Conservation (phyloP, 352 stramenopile genomes). For the Stephanocyclus meneghinianus region DNA sequence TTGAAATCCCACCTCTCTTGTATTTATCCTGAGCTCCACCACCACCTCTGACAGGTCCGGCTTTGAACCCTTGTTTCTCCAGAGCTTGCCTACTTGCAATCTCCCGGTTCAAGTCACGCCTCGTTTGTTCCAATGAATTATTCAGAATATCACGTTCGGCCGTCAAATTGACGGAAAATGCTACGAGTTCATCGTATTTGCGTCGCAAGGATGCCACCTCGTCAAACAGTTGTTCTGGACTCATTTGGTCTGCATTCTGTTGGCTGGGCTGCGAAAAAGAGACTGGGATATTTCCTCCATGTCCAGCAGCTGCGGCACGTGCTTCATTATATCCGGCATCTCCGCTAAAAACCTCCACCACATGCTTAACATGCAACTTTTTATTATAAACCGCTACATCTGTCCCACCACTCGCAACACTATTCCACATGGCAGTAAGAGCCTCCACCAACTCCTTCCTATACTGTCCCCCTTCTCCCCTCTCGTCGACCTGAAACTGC, state of each 20-base stretch:
- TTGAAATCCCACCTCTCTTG: conserved; percentile 24
- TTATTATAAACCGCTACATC: conserved; percentile 65
- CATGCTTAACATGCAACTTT: conserved; percentile 78
- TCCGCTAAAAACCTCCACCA: conserved; percentile 38
- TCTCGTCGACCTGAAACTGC: conserved; percentile 44
- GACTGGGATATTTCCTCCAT: not conserved
- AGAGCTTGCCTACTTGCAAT: conserved; percentile 59
- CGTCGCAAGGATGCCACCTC: conserved; percentile 69
- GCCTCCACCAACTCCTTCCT: conserved; percentile 68
- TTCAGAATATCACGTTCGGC: conserved; percentile 83
- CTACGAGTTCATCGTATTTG: conserved; percentile 83
- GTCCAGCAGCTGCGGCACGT: not conserved
- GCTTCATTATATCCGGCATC: conserved; percentile 8
- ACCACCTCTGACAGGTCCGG: not conserved
- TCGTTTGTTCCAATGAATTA: conserved; percentile 83
- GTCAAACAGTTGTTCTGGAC: conserved; percentile 65
- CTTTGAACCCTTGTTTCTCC: conserved; percentile 57
- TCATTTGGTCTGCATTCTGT: conserved; percentile 63
- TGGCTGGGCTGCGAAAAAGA: conserved; percentile 4
- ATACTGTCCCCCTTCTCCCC: conserved; percentile 36
- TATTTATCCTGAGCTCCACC: conserved; percentile 9
- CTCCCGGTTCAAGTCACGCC: conserved; percentile 80
- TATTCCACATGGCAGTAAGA: conserved; percentile 79
- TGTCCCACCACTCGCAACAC: conserved; percentile 28
- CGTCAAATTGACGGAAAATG: conserved; percentile 81